A percentile compares a stretch with the other conserved stretches of the same genome.
Evolutionary conservation across 75 land plant genomes (phyloP).

Genomic region (Sequoia sempervirens): DNA sequence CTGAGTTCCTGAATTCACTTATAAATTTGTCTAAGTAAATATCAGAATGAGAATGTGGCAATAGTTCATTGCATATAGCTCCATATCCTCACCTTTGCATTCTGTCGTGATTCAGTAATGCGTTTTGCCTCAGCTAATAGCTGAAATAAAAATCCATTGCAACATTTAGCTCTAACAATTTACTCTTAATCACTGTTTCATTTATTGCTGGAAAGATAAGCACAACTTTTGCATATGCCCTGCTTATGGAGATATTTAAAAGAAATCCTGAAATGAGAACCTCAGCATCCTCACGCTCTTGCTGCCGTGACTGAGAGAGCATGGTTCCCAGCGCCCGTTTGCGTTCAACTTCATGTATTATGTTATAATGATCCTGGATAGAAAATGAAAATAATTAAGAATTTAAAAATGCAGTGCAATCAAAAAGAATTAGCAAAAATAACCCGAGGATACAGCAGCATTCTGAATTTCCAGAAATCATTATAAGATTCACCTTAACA

Average conservation of each 20-base stretch:
- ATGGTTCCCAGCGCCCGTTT: conserved; percentile 71
- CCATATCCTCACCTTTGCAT: conserved; percentile 43
- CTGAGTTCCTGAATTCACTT: background rate
- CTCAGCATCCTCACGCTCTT: conserved; percentile 90
- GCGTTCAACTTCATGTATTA: conserved; percentile 69
- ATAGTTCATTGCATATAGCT: background rate
- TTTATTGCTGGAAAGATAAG: background rate
- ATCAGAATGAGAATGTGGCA: background rate
- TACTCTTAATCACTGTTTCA: background rate
- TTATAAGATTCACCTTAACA: conserved; percentile 56
- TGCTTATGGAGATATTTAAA: background rate
- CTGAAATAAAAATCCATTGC: conserved; percentile 29
- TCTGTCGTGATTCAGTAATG: conserved; percentile 62
- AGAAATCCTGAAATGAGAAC: conserved; percentile 20
- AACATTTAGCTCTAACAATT: background rate
- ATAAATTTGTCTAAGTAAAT: background rate
- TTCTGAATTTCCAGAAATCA: background rate
- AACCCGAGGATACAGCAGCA: background rate
- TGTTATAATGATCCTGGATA: conserved; percentile 72
- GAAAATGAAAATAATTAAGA: conserved; percentile 11
- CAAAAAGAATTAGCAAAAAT: background rate
- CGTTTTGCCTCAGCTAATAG: conserved; percentile 84
- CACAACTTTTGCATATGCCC: background rate
- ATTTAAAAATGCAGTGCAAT: background rate
- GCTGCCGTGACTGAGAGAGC: conserved; percentile 80